Base-by-base conservation (phyloP, 1,139 yeast genomes). In the Sugiyamaella japonica region DNA sequence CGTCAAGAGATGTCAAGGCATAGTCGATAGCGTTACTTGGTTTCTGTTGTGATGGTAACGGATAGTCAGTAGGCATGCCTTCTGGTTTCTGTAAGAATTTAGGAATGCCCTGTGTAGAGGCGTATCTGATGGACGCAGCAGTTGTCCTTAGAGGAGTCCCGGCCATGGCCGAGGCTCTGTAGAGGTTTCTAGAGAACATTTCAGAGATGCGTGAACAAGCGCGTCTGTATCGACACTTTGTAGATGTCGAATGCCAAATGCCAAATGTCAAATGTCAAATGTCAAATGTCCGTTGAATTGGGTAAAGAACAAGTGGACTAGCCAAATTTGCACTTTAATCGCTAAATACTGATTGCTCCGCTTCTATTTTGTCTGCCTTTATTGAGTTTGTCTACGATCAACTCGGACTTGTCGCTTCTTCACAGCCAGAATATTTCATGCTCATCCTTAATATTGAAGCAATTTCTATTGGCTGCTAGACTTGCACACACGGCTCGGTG, bases 1-100 rank as follows among this genome's bases (percentile, higher is more conserved):
- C 83, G 68, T 89, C 96, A 63, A 88, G 76, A 28, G 93, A 82
- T n/a, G 96, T 88, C 68, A 88, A 78, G 7, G 90, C 93, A 66
- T 89, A 88, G 73, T 89, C 96, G 60, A 87, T 73, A 15, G 87
- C 85, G 61, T 76, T 79, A 56, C 74, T 68, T 38, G 81, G 76
- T 61, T 80, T 79, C 56, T 77, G 73, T 62, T 80, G 77, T 8
- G 81, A 73, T 32, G 82, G 76, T 43, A 82, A 73, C 7, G 86
- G 86, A 56, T 71, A 74, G 65, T 81, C 77, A 3, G 81, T 78
- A 51, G 82, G 79, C 66, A 79, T 60, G 8, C 48, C 44, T 31
- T 40, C 34, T 3, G 34, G 7, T n/a, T 36, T 15, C 25, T 48
- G 52, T 32, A 57, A 50, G 31, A 59, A 52, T 31, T 46, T 38